These are phyloP conservation scores for Nannochloris sp. DNA, from an alignment of 139 green algal genomes.

Conservation along the genomic window DNA sequence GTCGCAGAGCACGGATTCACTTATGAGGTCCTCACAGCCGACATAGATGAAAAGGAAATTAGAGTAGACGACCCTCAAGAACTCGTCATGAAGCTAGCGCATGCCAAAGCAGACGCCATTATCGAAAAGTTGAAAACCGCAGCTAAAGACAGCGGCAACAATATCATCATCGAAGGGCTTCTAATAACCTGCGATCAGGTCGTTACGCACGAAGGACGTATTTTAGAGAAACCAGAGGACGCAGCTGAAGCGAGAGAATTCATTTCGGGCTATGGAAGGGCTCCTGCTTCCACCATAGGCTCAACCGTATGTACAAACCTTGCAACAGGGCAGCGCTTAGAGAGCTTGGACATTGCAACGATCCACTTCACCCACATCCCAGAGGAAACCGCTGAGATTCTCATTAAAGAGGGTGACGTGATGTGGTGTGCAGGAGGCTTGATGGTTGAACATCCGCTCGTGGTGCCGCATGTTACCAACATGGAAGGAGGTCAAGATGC, in stretches of 20 bases:
- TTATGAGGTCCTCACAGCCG: conserved; percentile 50
- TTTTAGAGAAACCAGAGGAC: conserved; percentile 71
- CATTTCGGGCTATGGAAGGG: conserved; percentile 53
- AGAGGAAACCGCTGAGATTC: conserved; percentile 40
- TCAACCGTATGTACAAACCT: conserved; percentile 58
- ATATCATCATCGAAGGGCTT: conserved; percentile 8
- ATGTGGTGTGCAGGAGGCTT: conserved; percentile 64
- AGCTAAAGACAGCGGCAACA: no score
- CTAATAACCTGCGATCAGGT: conserved; percentile 76
- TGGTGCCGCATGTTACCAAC: conserved; percentile 41
- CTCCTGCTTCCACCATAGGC: conserved; percentile 60
- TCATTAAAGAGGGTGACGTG: conserved; percentile 58
- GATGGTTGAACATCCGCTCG: conserved; percentile 70
- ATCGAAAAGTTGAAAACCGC: conserved; percentile 19
- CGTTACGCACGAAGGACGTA: conserved; percentile 58
- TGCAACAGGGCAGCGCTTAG: conserved; percentile 14
- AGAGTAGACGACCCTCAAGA: conserved; percentile 36
- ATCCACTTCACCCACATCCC: conserved; percentile 59
- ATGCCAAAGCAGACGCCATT: conserved; percentile 68
- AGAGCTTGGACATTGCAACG: conserved; percentile 22
- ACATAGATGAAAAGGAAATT: conserved; percentile 80
- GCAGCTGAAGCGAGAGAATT: conserved; percentile 42
- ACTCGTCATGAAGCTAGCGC: conserved; percentile 58
- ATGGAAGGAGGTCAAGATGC: conserved; percentile 58
- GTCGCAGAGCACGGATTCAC: conserved; percentile 28